A percentile compares a stretch with the other conserved stretches of the same genome.
Conservation (phyloP, 2,329 filamentous ascomycete genomes). For the Pseudocercospora musae region DNA sequence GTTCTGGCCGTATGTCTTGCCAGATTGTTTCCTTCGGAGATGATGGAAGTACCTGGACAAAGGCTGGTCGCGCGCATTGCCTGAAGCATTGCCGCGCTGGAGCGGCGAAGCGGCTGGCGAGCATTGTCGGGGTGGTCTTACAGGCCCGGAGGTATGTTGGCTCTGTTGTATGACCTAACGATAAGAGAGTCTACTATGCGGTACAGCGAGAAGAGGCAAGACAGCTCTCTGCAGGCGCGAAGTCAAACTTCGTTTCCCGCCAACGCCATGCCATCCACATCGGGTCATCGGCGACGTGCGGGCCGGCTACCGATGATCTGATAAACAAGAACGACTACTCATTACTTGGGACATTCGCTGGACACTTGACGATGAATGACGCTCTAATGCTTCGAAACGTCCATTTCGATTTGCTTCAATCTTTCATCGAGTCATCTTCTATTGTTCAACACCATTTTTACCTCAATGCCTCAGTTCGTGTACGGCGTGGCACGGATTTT, state of each 20-base stretch:
- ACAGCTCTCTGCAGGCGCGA: constrained; percentile 8
- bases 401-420: not conserved
- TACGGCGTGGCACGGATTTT: not conserved
- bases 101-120: constrained; percentile 19
- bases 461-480: not conserved
- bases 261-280: not conserved
- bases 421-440: not conserved
- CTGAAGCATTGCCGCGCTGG: constrained; percentile 18
- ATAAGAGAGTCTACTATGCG: not conserved
- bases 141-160: constrained; percentile 3
- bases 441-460: not conserved
- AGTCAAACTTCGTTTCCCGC: constrained; percentile 6
- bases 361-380: not conserved
- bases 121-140: constrained; percentile 10
- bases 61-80: constrained; percentile 20
- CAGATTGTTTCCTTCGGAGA: not conserved
- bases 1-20: not conserved
- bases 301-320: not conserved
- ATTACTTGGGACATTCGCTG: not conserved
- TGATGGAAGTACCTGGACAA: constrained; percentile 18
- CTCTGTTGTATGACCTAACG: not conserved
- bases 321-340: not conserved
- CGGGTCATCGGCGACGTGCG: not conserved
- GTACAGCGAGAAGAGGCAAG: not conserved
- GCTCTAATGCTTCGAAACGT: not conserved